Conservation (phyloP, 305 asterid genomes). For the Fraxinus platypoda region DNA sequence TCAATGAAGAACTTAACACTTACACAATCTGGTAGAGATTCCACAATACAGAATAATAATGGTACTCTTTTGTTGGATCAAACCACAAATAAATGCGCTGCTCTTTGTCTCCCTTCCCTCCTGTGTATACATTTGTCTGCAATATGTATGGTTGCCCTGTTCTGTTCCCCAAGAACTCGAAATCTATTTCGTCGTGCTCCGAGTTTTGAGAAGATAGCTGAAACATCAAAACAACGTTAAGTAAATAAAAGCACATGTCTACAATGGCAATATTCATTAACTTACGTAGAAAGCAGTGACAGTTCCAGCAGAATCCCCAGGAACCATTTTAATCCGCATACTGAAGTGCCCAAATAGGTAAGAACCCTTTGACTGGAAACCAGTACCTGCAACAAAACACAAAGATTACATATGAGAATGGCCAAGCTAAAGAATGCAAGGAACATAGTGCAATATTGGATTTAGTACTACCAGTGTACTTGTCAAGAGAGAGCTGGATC, state of each 20-base stretch:
- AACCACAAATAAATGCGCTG: slow-evolving; percentile 72
- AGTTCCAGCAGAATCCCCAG: slow-evolving; percentile 88
- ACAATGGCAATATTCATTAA: background rate
- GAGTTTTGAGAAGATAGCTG: slow-evolving; percentile 68
- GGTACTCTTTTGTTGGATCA: slow-evolving; percentile 60
- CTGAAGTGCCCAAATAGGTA: slow-evolving; percentile 78
- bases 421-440: background rate
- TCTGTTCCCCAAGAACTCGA: slow-evolving; percentile 80
- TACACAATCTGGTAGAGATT: slow-evolving; percentile 71
- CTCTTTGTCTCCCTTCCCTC: slow-evolving; percentile 73
- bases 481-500: slow-evolving; percentile 71
- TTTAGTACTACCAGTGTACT: slow-evolving; percentile 53
- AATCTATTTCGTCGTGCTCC: slow-evolving; percentile 73
- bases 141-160: slow-evolving; percentile 70
- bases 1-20: slow-evolving; percentile 8
- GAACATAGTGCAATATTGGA: background rate
- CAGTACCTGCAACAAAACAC: slow-evolving; percentile 49
- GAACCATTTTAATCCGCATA: slow-evolving; percentile 79
- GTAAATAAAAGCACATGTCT: background rate
- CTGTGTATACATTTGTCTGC: slow-evolving; percentile 72
- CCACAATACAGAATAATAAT: slow-evolving; percentile 63
- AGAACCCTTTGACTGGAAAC: slow-evolving; percentile 81
- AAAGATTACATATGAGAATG: background rate
- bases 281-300: slow-evolving; percentile 85
- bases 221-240: background rate